Evolutionary conservation across 1,284 basidiomycete species (phyloP), one percentile per base, ranked within the genome.

Genomic region (Mycosarcoma mackinlayi): DNA sequence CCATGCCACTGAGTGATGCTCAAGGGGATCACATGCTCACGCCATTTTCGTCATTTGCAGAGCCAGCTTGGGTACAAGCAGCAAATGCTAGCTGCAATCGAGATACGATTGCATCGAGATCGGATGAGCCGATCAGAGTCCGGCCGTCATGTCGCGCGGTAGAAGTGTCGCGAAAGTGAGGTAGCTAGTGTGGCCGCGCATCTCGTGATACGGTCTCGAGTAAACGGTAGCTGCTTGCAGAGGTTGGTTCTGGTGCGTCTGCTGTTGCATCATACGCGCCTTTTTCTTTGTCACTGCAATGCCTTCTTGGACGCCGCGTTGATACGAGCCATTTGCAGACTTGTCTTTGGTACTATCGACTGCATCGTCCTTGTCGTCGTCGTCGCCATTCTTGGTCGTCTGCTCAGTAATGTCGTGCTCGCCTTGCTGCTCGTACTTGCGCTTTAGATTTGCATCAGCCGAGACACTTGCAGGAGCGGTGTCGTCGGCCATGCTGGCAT

Each of bases 101-200:
- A n/a, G 3, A 30, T 28, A 13, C 28, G 16, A 27, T 33, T 21
- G 14, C 14, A n/a, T 31, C 13, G 23, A 7, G 1, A 19, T 33
- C n/a, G n/a, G n/a, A n/a, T n/a, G n/a, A n/a, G 19, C 21, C 9
- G 33, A 33, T 44, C 37, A 55, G 5, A 54, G 47, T 7, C 53
- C 57, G 16, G 54, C 40, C 6, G 56, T 53, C 60, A 72, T 63
- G 24, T 67, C 59, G 23, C 74, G 73, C 16, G 80, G 77, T 23
- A 76, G 53, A 8, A 80, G 62, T n/a, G 74, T 78, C 6, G 76
- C 80, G 66, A 82, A 82, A 3, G 80, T 82, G 24, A 82, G 57
- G 42, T 82, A 82, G 39, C 75, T 77, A 16, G 80, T 82, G 37
- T 82, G 80, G 11, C 79, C 79, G 27, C 76, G 65, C 80, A 81